A percentile compares a stretch with the other conserved stretches of the same genome.
Evolutionary conservation across 2,329 filamentous ascomycete genomes (phyloP).

Genomic region (Mycosphaerella arachidis): DNA sequence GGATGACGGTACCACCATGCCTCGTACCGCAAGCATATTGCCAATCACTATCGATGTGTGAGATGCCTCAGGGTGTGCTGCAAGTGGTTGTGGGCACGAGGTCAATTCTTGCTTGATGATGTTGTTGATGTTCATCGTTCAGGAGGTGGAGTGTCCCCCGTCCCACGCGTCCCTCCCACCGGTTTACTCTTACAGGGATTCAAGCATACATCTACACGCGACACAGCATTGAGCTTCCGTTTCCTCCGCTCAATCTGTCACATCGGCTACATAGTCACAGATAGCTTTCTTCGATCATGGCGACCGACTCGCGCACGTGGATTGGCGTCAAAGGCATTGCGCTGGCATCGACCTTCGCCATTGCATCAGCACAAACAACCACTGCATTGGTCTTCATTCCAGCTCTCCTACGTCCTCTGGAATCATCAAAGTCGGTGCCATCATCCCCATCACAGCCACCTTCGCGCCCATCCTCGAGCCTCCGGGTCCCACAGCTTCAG

Average conservation of each 20-base stretch:
- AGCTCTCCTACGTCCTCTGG: constrained; percentile 19
- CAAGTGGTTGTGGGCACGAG: too few species aligned
- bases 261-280: not conserved
- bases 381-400: constrained; percentile 19
- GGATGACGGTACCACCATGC: not conserved
- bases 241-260: not conserved
- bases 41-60: too few species aligned
- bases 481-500: constrained; percentile 12
- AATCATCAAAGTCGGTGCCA: not conserved
- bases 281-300: not conserved
- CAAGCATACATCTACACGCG: not conserved
- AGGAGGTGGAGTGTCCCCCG: not conserved
- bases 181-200: too few species aligned
- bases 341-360: constrained; percentile 16
- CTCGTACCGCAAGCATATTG: not conserved
- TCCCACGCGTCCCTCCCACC: too few species aligned
- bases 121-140: not conserved
- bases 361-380: constrained; percentile 9
- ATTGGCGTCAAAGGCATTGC: constrained; percentile 13
- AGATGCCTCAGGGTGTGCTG: not conserved
- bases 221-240: not conserved
- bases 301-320: constrained; percentile 8
- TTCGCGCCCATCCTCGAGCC: constrained; percentile 7
- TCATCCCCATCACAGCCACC: not conserved
- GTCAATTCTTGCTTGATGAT: not conserved